Evolutionary conservation across 2,329 filamentous ascomycete species (phyloP).

Genomic region (Hypomyces rosellus): DNA sequence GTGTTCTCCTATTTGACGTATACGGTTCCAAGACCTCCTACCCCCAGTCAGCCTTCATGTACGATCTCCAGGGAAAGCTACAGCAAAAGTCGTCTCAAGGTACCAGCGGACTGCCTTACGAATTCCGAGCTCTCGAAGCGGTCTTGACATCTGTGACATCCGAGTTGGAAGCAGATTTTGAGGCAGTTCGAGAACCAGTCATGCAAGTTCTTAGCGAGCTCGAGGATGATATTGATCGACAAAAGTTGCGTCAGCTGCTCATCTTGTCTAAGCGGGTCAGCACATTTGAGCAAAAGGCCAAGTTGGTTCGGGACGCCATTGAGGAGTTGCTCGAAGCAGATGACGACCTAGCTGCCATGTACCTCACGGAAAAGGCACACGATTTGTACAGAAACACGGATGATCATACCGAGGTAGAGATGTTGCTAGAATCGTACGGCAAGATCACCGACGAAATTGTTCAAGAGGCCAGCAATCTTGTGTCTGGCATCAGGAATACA

Average conservation of each 20-base stretch:
- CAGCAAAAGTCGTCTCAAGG: conserved; percentile 60
- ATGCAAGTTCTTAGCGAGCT: conserved; percentile 82
- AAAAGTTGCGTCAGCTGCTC: conserved; percentile 84
- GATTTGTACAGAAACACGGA: conserved; percentile 69
- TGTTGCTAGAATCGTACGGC: conserved; percentile 94
- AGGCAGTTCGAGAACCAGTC: conserved; percentile 86
- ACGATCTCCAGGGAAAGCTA: conserved; percentile 88
- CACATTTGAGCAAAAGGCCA: conserved; percentile 95
- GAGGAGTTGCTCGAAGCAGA: conserved; percentile 94
- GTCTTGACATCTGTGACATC: conserved; percentile 90
- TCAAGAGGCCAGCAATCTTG: conserved; percentile 86
- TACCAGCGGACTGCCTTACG: conserved; percentile 74
- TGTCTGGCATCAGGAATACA: conserved; percentile 92
- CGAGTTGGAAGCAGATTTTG: conserved; percentile 89
- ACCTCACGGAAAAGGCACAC: conserved; percentile 79
- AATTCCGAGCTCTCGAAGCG: conserved; percentile 92
- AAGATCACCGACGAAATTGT: conserved; percentile 98
- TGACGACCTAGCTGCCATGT: conserved; percentile 92
- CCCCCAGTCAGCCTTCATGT: conserved; percentile 95
- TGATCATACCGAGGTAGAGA: conserved; percentile 93
- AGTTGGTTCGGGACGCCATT: conserved; percentile 87
- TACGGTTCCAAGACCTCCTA: conserved; percentile 94
- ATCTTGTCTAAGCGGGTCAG: conserved; percentile 93
- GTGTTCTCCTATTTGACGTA: conserved; percentile 90
- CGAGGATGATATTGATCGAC: conserved; percentile 92